phyloP scores from a whole-genome alignment of 768 basidiomycete species.

The Boletus reticulatus region DNA sequence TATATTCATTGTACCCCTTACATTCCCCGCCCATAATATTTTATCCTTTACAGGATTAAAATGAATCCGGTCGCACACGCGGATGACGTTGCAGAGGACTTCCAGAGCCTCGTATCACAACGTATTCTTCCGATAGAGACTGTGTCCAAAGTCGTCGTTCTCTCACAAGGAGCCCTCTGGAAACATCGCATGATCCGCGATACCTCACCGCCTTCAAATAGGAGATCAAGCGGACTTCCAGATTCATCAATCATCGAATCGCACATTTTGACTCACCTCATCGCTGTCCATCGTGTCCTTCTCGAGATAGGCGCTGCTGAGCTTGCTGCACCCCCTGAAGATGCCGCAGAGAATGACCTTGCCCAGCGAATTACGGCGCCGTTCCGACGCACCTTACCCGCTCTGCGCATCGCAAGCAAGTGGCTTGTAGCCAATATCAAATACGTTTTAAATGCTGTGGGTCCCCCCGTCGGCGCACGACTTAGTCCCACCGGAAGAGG shows the following conservation, averaged over 20 bases:
- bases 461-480: conserved; percentile 24
- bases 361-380: conserved; percentile 83
- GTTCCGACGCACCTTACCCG: conserved; percentile 82
- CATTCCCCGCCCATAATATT: conserved; percentile 2
- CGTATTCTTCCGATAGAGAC: conserved; percentile 73
- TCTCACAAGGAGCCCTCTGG: conserved; percentile 83
- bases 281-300: conserved; percentile 61
- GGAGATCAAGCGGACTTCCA: conserved; percentile 20
- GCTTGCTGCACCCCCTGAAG: conserved; percentile 53
- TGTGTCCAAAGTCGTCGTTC: conserved; percentile 69
- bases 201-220: conserved; percentile 30
- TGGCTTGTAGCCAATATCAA: conserved; percentile 82
- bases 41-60: conserved; percentile 22
- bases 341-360: conserved; percentile 55
- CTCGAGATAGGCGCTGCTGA: conserved; percentile 65
- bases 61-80: conserved; percentile 51
- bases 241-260: conserved; percentile 51
- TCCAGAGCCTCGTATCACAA: conserved; percentile 59
- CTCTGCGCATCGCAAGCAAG: conserved; percentile 82
- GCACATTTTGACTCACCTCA: conserved; percentile 62
- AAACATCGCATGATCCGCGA: conserved; percentile 75
- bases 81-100: conserved; percentile 50
- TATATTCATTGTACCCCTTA: background rate
- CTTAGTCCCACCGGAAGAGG: conserved; percentile 10
- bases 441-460: conserved; percentile 53